Evolutionary conservation across 2,329 filamentous ascomycete genomes (phyloP), one percentile per base, ranked within the genome.

Genomic region (Fusarium ramigenum): DNA sequence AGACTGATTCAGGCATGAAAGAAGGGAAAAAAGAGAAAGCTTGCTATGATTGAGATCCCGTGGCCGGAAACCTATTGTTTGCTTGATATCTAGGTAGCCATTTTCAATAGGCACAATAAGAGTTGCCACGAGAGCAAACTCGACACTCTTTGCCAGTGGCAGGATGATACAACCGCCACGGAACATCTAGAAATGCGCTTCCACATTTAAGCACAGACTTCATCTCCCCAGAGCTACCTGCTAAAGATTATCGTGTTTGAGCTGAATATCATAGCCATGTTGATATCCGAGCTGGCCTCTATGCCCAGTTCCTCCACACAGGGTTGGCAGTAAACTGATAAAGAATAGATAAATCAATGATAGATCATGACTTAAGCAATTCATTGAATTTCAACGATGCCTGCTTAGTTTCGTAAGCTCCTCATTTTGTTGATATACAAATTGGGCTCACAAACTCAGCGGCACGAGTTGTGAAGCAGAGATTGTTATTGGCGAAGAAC

Each of bases 21-120:
- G 18, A 25, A 23, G 10, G n/a, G 28, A 19, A 36, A 36, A 49
- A 12, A 18, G 58, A 19, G 12, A 19, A 62, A 25, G 12, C 11
- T 28, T 44, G 19, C 32, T 36, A 23, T 4, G 6, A 25, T 12
- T 54, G 28, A 56, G 30, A 44, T 9, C 49, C 12, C 25, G 32
- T 18, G 23, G 30, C 39, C 14, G n/a, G 23, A 16, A 18, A 11
- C 39, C 28, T 34, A 58, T 67, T 61, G 52, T 46, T 49, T 36
- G 25, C 50, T 60, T 60, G 43, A 61, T 9, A 40, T n/a, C 15
- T 36, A 16, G 15, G 15, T 36, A 36, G 34, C 9, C 25, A 44
- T 70, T 21, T 32, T 58, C 43, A 70, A 71, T 54, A 43, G 23
- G 32, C 23, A 49, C 56, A 70, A 70, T 66, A 47, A 40, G 32